A percentile compares a stretch with the other conserved stretches of the same genome.
phyloP scores from a whole-genome alignment of 192 early-diverging fungal genomes.

The Diversispora eburnea region DNA sequence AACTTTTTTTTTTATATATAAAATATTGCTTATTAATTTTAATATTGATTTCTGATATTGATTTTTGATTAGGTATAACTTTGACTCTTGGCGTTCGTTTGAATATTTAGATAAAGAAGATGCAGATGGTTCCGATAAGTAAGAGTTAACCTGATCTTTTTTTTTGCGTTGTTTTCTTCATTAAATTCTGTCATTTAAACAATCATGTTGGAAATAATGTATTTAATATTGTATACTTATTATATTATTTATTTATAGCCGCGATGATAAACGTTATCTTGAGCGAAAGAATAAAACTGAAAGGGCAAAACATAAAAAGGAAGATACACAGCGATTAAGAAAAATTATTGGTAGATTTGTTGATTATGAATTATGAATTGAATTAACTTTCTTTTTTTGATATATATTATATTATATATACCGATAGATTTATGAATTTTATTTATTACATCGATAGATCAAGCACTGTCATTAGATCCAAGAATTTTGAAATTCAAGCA shows the following conservation, averaged over 20 bases:
- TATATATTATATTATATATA: too few relatives aligned
- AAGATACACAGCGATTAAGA: conserved; percentile 87
- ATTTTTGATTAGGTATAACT: conserved; percentile 46
- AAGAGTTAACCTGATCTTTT: too few relatives aligned
- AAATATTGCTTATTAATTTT: neutral
- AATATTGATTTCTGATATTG: neutral
- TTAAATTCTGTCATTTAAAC: too few relatives aligned
- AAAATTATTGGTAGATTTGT: conserved; percentile 62
- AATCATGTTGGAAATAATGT: too few relatives aligned
- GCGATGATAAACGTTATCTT: conserved; percentile 94
- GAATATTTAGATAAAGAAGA: conserved; percentile 99
- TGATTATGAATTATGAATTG: too few relatives aligned
- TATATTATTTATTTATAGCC: conserved; percentile 37
- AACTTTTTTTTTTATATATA: neutral
- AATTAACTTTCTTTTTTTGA: too few relatives aligned
- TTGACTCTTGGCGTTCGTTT: conserved; percentile 98
- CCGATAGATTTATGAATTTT: too few relatives aligned
- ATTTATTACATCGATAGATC: conserved; percentile 37
- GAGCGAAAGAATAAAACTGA: conserved; percentile 95
- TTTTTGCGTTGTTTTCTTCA: too few relatives aligned
- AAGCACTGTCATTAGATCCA: conserved; percentile 81
- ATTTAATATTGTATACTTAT: neutral
- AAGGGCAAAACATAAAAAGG: conserved; percentile 92
- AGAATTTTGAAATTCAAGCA: conserved; percentile 87
- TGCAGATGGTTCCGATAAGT: conserved; percentile 76